phyloP scores from a whole-genome alignment of 352 stramenopile species.

The Phytophthora parvispora region DNA sequence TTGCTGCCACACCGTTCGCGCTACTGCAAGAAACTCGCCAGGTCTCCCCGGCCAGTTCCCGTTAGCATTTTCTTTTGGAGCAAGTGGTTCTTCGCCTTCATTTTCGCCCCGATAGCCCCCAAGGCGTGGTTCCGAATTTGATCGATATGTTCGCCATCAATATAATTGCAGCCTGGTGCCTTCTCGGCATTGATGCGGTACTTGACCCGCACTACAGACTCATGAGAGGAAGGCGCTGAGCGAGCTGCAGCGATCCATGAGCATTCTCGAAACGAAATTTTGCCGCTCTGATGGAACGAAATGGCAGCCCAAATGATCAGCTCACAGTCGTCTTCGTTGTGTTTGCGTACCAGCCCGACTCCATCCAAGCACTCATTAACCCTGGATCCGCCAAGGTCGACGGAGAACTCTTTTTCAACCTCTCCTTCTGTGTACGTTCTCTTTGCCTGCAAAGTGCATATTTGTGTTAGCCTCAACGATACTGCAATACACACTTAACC shows the following conservation, averaged over 20 bases:
- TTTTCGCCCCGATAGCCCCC: constrained; percentile 30
- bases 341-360: constrained; percentile 21
- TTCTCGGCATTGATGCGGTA: constrained; percentile 35
- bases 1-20: no score
- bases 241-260: constrained; percentile 35
- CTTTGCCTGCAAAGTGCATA: constrained; percentile 15
- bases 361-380: constrained; percentile 33
- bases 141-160: constrained; percentile 40
- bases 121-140: constrained; percentile 39
- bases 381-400: constrained; percentile 27
- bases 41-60: constrained; percentile 22
- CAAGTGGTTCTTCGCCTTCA: constrained; percentile 35
- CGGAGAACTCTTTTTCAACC: constrained; percentile 29
- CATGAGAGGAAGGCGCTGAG: constrained; percentile 17
- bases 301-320: constrained; percentile 37
- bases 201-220: constrained; percentile 30
- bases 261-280: constrained; percentile 35
- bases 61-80: constrained; percentile 36
- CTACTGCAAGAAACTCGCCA: constrained; percentile 35
- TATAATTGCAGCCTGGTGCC: constrained; percentile 23
- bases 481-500: no score
- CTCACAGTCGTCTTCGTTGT: constrained; percentile 33
- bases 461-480: not conserved
- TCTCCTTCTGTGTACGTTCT: constrained; percentile 20
- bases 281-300: constrained; percentile 38